phyloP scores from a whole-genome alignment of 2,329 filamentous ascomycete genomes.

The Calonectria hawksworthii region DNA sequence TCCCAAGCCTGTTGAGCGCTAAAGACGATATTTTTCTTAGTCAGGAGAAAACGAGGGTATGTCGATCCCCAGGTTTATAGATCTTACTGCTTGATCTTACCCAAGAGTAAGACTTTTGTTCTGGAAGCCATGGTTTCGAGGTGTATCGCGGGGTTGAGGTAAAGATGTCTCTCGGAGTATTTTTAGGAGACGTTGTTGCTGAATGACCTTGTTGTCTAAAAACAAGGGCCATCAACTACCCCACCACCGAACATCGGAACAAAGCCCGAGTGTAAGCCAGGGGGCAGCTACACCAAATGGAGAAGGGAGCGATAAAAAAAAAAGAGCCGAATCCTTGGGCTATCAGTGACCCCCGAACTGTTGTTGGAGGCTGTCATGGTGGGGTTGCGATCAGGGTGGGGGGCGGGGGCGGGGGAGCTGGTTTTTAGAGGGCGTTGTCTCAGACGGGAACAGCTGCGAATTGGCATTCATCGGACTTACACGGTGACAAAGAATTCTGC shows the following conservation, averaged over 20 bases:
- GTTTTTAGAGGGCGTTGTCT: neutral
- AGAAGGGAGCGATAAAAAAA: neutral
- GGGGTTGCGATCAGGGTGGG: constrained; percentile 24
- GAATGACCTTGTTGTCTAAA: neutral
- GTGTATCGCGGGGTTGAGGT: constrained; percentile 16
- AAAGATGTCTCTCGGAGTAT: neutral
- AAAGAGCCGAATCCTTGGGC: neutral
- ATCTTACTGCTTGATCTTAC: constrained; percentile 56
- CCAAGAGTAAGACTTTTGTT: constrained; percentile 57
- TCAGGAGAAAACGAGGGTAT: neutral
- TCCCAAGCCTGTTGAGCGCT: constrained; percentile 77
- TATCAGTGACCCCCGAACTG: constrained; percentile 5
- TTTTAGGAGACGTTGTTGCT: neutral
- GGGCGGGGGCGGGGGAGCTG: constrained; percentile 7
- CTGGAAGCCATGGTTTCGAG: constrained; percentile 43
- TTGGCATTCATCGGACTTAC: neutral
- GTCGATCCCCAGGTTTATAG: neutral
- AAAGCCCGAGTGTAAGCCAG: neutral
- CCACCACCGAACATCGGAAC: constrained; percentile 5
- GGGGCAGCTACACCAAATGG: neutral
- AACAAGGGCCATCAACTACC: constrained; percentile 9
- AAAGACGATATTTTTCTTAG: constrained; percentile 24
- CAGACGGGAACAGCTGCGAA: neutral
- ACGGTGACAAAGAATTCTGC: neutral
- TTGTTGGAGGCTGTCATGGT: constrained; percentile 5